phyloP scores from a whole-genome alignment of 352 stramenopile species.

The Phytophthora pseudosyringae region DNA sequence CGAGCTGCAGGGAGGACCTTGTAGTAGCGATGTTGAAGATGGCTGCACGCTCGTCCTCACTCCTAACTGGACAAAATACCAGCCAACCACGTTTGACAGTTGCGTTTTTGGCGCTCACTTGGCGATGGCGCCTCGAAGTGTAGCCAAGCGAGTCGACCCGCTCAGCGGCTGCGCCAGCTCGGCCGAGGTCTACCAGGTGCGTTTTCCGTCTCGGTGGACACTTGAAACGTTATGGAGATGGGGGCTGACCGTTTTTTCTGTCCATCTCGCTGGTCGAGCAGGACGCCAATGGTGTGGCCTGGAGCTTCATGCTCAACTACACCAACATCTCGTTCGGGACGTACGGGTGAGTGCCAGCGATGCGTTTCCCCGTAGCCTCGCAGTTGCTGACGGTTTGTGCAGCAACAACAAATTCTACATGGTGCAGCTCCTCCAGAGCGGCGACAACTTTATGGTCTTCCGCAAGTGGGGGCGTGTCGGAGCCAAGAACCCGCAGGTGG shows the following conservation, averaged over 20 bases:
- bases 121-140: conserved; percentile 7
- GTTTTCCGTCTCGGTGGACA: not conserved
- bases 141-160: conserved; percentile 34
- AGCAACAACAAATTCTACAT: conserved; percentile 88
- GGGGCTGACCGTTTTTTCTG: conserved; percentile 5
- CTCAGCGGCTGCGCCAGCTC: conserved; percentile 38
- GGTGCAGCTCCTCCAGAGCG: conserved; percentile 68
- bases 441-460: conserved; percentile 53
- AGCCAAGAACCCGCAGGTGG: conserved; percentile 66
- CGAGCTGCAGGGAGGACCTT: not conserved
- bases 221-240: not conserved
- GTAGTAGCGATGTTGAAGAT: conserved; percentile 18
- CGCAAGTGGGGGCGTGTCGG: conserved; percentile 77
- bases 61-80: conserved; percentile 32
- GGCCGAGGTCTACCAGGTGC: conserved; percentile 38
- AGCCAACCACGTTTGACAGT: conserved; percentile 21
- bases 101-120: conserved; percentile 20
- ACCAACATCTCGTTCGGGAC: conserved; percentile 57
- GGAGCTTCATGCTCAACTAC: conserved; percentile 61
- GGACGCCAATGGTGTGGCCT: conserved; percentile 39
- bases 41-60: conserved; percentile 11
- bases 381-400: conserved; percentile 1
- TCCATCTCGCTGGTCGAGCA: conserved; percentile 14
- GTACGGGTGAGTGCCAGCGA: conserved; percentile 41
- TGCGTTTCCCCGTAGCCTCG: not conserved